Evolutionary conservation across 176 grass and related monocot species (phyloP).

Genomic region (Secale cereale): DNA sequence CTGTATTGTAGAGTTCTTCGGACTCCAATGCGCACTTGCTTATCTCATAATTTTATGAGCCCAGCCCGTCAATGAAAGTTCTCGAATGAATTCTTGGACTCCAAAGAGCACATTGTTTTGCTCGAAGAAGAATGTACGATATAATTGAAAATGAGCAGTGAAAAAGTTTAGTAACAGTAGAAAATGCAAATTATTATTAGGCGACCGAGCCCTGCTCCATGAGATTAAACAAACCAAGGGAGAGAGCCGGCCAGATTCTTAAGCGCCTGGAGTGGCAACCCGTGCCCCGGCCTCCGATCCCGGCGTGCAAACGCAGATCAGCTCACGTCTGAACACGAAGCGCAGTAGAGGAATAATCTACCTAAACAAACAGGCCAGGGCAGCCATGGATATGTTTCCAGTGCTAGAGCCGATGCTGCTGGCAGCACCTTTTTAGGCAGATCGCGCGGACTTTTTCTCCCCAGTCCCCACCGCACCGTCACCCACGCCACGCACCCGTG

Average conservation of each 20-base stretch:
- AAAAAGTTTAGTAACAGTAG: neutral
- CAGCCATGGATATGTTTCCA: neutral
- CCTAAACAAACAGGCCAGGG: neutral
- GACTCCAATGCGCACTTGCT: neutral
- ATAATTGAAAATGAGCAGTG: neutral
- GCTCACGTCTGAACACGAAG: neutral
- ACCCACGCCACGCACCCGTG: neutral
- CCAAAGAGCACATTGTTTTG: neutral
- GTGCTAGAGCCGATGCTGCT: neutral
- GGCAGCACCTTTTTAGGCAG: slow-evolving; percentile 33
- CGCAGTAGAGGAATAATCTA: neutral
- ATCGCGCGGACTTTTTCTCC: neutral
- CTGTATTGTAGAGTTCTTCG: neutral
- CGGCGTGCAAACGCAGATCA: slow-evolving; percentile 8
- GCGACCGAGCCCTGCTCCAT: no score
- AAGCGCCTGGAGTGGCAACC: neutral
- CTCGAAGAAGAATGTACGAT: neutral
- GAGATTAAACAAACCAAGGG: no score
- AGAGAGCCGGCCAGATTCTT: no score
- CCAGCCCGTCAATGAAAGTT: neutral
- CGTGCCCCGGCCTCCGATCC: neutral
- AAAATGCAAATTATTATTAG: neutral
- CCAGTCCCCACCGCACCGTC: neutral
- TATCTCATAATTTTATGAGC: neutral
- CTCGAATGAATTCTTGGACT: neutral